Evolutionary conservation across 176 grass and related monocot species (phyloP).

Genomic region (Triticum monococcum): DNA sequence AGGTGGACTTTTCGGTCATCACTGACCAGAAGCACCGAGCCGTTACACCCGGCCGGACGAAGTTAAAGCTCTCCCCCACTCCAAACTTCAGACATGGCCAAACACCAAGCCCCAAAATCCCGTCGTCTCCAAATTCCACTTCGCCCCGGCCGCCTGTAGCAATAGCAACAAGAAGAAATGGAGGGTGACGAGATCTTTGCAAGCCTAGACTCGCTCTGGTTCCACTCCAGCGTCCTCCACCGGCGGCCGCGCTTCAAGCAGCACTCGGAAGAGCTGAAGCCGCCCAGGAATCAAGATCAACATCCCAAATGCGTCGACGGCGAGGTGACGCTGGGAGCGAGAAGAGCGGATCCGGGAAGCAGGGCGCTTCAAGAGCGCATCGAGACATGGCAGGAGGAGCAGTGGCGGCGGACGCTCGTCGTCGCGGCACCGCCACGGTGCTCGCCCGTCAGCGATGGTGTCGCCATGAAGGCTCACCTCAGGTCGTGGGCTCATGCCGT

Average conservation of each 20-base stretch:
- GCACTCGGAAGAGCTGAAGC: not conserved
- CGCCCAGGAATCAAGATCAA: not conserved
- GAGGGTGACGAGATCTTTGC: slow-evolving; percentile 20
- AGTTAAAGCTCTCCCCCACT: slow-evolving; percentile 3
- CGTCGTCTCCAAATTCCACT: not conserved
- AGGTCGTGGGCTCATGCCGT: slow-evolving; percentile 74
- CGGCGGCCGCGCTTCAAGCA: slow-evolving; percentile 3
- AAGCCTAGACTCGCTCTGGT: slow-evolving; percentile 53
- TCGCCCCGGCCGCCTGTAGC: not conserved
- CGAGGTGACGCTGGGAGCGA: not conserved
- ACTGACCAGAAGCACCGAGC: not conserved
- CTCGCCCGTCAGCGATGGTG: slow-evolving; percentile 36
- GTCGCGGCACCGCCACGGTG: not conserved
- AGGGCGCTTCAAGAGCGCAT: not conserved
- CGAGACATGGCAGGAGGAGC: not conserved
- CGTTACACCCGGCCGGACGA: not conserved
- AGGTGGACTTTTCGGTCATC: slow-evolving; percentile 16
- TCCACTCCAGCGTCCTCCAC: slow-evolving; percentile 52
- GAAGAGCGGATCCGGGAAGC: not conserved
- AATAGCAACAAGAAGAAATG: slow-evolving; percentile 19
- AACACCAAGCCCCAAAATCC: not conserved
- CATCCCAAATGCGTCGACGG: slow-evolving; percentile 5
- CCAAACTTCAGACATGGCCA: slow-evolving; percentile 42
- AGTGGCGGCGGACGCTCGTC: not conserved
- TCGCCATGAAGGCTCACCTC: slow-evolving; percentile 63